Evolutionary conservation across 306 rosid species (phyloP).

Genomic region (Trichosanthes truncata): DNA sequence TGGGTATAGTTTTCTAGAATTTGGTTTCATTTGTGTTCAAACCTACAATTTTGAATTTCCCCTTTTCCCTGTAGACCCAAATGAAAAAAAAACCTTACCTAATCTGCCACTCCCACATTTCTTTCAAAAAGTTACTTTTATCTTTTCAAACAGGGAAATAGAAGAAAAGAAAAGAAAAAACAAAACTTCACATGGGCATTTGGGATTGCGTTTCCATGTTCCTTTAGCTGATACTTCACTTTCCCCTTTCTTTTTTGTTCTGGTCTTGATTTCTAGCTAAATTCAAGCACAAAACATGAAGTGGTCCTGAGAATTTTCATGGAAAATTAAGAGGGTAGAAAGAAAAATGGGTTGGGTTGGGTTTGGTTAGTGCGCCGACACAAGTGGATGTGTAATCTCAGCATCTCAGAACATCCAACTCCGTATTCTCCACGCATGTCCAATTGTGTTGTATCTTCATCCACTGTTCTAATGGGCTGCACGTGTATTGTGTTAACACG

Average conservation of each 20-base stretch:
- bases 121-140: background rate
- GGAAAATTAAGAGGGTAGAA: background rate
- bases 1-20: background rate
- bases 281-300: background rate
- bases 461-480: slow-evolving; percentile 8
- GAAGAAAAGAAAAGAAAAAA: background rate
- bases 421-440: slow-evolving; percentile 5
- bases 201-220: background rate
- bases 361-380: slow-evolving; percentile 18
- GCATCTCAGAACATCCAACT: slow-evolving; percentile 7
- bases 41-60: background rate
- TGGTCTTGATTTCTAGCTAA: background rate
- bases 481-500: background rate
- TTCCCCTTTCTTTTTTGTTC: background rate
- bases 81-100: background rate
- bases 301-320: background rate
- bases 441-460: background rate
- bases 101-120: background rate
- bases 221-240: background rate
- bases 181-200: background rate
- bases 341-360: background rate
- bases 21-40: background rate
- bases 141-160: background rate
- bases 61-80: background rate
- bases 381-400: slow-evolving; percentile 18